These are phyloP conservation scores for Gaeumannomyces tritici DNA, from an alignment of 2,329 filamentous ascomycete species.

Conservation along the genomic window DNA sequence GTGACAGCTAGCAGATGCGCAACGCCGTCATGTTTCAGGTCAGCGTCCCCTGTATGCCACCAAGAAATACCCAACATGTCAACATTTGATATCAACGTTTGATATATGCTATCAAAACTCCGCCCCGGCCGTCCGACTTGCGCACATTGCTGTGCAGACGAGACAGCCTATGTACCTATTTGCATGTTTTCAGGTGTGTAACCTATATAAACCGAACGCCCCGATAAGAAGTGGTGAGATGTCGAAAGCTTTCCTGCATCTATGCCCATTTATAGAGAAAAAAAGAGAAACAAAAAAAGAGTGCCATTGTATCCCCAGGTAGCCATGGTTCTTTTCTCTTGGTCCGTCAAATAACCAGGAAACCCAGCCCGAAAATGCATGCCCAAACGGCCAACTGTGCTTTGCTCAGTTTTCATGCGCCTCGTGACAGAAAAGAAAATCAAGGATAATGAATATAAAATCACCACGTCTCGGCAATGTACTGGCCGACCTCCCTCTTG, in stretches of 20 bases:
- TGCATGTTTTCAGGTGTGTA: no score
- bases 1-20: no score
- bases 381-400: not conserved
- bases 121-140: not conserved
- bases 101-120: not conserved
- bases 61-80: no score
- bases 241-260: not conserved
- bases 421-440: not conserved
- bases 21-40: not conserved
- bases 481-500: slow-evolving; percentile 89
- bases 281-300: no score
- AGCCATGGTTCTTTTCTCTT: not conserved
- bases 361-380: not conserved
- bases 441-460: not conserved
- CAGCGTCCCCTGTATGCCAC: not conserved
- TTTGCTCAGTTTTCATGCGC: not conserved
- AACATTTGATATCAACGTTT: no score
- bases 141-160: not conserved
- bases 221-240: not conserved
- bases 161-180: not conserved
- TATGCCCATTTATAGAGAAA: not conserved
- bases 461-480: slow-evolving; percentile 77
- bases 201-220: not conserved
- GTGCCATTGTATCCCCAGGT: not conserved
- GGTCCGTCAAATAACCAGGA: not conserved